phyloP scores from a whole-genome alignment of 176 grass and related monocot genomes.

The Avena eriantha region DNA sequence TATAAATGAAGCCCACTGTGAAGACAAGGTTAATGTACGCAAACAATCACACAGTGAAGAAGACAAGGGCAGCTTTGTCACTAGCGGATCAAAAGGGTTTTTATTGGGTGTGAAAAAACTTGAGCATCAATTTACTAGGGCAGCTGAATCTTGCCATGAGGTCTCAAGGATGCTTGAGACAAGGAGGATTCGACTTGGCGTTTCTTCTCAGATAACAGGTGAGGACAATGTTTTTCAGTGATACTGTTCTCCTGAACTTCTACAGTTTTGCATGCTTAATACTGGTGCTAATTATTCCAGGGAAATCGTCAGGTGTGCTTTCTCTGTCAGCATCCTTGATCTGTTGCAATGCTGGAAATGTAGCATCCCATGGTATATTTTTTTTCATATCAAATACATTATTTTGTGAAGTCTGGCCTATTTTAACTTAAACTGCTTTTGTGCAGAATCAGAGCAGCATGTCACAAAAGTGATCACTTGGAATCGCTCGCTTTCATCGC shows the following conservation, averaged over 20 bases:
- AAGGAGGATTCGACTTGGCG: conserved; percentile 52
- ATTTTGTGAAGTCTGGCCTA: not conserved
- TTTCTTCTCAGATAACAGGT: conserved; percentile 60
- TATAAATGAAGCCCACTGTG: not conserved
- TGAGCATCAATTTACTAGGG: conserved; percentile 61
- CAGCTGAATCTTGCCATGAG: conserved; percentile 64
- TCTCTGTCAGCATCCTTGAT: conserved; percentile 44
- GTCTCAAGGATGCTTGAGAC: conserved; percentile 74
- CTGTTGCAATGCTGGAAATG: conserved; percentile 49
- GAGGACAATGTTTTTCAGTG: not conserved
- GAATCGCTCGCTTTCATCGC: conserved; percentile 61
- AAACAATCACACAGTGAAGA: conserved; percentile 37
- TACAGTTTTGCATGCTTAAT: not conserved
- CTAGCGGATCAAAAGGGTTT: conserved; percentile 53
- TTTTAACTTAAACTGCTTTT: conserved; percentile 31
- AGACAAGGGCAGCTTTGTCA: conserved; percentile 36
- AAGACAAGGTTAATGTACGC: conserved; percentile 24
- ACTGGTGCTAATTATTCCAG: conserved; percentile 36
- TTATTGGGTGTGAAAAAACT: conserved; percentile 59
- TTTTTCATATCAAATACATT: not conserved
- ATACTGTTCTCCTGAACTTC: not conserved
- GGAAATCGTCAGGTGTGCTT: conserved; percentile 40
- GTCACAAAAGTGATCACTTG: conserved; percentile 61
- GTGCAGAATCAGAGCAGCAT: conserved; percentile 52
- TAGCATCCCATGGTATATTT: conserved; percentile 49